Conservation (phyloP, 2,329 filamentous ascomycete genomes). For the Phialocephala sp. region DNA sequence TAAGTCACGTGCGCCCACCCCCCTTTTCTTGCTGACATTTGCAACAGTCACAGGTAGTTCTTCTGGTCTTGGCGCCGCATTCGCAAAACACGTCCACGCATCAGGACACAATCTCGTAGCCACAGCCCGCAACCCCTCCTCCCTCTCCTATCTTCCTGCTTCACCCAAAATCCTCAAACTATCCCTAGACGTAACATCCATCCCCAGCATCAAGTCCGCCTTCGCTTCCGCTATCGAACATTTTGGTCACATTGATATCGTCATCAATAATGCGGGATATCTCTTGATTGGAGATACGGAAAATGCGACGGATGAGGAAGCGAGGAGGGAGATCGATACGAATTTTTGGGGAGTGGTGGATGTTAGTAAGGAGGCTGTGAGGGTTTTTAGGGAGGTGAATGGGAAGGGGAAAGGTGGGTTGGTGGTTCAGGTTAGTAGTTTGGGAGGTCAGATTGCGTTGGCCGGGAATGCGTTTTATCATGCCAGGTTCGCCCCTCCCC, state of each 20-base stretch:
- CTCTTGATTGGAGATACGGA: slow-evolving; percentile 58
- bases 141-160: slow-evolving; percentile 44
- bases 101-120: slow-evolving; percentile 51
- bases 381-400: slow-evolving; percentile 24
- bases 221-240: slow-evolving; percentile 48
- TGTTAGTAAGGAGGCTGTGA: slow-evolving; percentile 50
- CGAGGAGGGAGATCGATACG: slow-evolving; percentile 58
- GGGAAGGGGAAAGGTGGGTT: slow-evolving; percentile 35
- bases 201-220: slow-evolving; percentile 45
- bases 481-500: slow-evolving; percentile 30
- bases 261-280: slow-evolving; percentile 53
- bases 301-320: slow-evolving; percentile 52
- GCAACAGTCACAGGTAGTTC: slow-evolving; percentile 51
- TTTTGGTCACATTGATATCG: slow-evolving; percentile 58
- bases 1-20: neutral
- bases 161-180: slow-evolving; percentile 52
- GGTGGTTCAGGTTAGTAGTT: slow-evolving; percentile 47
- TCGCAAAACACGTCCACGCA: slow-evolving; percentile 47
- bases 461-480: slow-evolving; percentile 47
- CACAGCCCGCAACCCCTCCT: slow-evolving; percentile 48
- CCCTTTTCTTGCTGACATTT: neutral
- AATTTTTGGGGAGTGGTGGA: slow-evolving; percentile 63
- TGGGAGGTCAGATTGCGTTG: slow-evolving; percentile 44
- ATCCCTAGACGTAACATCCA: slow-evolving; percentile 58
- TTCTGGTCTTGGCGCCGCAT: slow-evolving; percentile 50